A percentile compares a stretch with the other conserved stretches of the same genome.
Evolutionary conservation across 768 basidiomycete species (phyloP).

Genomic region (Macrolepiota dolichaula): DNA sequence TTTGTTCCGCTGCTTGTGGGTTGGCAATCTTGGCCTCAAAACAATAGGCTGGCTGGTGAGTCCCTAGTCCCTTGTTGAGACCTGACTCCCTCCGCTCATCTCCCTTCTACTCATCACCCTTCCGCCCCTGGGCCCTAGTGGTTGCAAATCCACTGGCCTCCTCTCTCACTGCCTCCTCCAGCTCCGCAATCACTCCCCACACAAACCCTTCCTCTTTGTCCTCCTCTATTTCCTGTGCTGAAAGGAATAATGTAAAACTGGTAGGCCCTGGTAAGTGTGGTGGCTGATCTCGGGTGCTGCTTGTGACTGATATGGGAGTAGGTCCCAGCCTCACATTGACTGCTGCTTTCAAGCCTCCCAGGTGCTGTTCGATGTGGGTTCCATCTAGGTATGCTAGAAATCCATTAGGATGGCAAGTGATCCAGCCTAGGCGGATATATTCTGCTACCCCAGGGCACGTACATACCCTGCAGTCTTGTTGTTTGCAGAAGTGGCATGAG

Average conservation of each 20-base stretch:
- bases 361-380: not conserved
- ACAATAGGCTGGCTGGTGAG: slow-evolving; percentile 6
- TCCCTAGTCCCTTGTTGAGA: too few relatives aligned
- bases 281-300: not conserved
- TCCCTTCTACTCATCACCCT: not conserved
- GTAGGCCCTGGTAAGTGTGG: not conserved
- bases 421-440: not conserved
- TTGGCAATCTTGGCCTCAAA: slow-evolving; percentile 14
- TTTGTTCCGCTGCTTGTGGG: not conserved
- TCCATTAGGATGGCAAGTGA: not conserved
- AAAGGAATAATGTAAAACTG: not conserved
- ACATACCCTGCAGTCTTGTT: not conserved
- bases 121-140: not conserved
- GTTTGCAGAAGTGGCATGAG: not conserved
- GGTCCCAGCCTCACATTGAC: slow-evolving; percentile 3
- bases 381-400: not conserved
- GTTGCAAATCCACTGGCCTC: not conserved
- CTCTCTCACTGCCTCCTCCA: not conserved
- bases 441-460: not conserved
- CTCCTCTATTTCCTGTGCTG: not conserved
- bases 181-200: slow-evolving; percentile 2
- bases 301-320: not conserved
- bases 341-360: slow-evolving; percentile 1
- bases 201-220: slow-evolving; percentile 1
- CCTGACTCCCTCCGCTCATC: not conserved